phyloP scores from a whole-genome alignment of 2,329 filamentous ascomycete species.

The Cercospora sp. region DNA sequence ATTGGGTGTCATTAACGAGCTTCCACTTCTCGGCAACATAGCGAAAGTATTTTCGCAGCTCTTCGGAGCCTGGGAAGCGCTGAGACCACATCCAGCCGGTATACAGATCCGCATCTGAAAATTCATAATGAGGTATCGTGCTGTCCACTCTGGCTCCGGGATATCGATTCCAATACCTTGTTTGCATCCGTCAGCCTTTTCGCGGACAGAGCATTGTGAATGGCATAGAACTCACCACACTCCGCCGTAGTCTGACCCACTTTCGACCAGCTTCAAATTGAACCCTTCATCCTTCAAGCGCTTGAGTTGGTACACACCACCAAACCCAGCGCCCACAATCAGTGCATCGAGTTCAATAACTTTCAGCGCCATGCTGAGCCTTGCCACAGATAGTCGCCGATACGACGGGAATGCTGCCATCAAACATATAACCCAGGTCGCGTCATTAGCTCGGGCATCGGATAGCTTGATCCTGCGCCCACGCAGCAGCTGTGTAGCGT shows the following conservation, averaged over 20 bases:
- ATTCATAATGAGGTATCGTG: conserved; percentile 46
- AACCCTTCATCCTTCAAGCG: conserved; percentile 5
- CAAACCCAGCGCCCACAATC: conserved; percentile 12
- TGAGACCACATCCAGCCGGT: conserved; percentile 55
- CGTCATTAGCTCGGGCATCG: background rate
- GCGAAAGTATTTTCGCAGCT: conserved; percentile 61
- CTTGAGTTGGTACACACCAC: conserved; percentile 11
- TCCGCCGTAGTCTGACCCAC: background rate
- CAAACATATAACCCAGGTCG: background rate
- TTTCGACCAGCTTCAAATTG: conserved; percentile 11
- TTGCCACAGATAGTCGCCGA: background rate
- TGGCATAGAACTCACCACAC: conserved; percentile 8
- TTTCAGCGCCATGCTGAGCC: background rate
- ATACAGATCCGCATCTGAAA: conserved; percentile 47
- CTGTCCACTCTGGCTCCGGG: conserved; percentile 17
- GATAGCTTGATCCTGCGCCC: background rate
- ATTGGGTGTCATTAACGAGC: conserved; percentile 58
- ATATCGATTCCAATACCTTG: conserved; percentile 22
- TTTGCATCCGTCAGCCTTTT: background rate
- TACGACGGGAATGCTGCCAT: background rate
- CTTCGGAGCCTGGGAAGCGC: conserved; percentile 16
- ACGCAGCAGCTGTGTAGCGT: too few species aligned
- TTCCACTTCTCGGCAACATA: conserved; percentile 57
- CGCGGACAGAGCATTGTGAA: background rate
- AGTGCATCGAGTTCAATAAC: conserved; percentile 11